A percentile compares a stretch with the other conserved stretches of the same genome.
phyloP scores from a whole-genome alignment of 768 basidiomycete species.

The Lepiota venenata region DNA sequence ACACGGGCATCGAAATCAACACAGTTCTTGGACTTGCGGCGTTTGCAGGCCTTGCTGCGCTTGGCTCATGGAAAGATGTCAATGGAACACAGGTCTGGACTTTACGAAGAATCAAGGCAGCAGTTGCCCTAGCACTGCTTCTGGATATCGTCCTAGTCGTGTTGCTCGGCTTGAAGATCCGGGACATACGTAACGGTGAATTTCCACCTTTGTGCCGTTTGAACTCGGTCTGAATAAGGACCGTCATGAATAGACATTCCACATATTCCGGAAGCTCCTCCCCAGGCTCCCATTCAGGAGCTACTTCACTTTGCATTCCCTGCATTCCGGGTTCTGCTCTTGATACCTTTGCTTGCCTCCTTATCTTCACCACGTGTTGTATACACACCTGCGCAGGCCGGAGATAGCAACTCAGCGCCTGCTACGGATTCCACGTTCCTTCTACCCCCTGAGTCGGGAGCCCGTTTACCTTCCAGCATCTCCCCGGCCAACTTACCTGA shows the following conservation, averaged over 20 bases:
- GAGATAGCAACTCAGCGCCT: slow-evolving; percentile 33
- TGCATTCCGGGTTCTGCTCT: slow-evolving; percentile 60
- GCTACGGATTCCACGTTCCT: slow-evolving; percentile 52
- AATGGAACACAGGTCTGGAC: slow-evolving; percentile 69
- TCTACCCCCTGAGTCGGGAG: slow-evolving; percentile 44
- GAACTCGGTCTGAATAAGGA: slow-evolving; percentile 3
- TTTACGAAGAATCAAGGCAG: slow-evolving; percentile 50
- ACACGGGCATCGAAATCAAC: slow-evolving; percentile 65
- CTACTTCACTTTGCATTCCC: slow-evolving; percentile 48
- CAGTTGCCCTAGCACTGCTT: slow-evolving; percentile 48
- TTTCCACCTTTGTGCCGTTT: slow-evolving; percentile 15
- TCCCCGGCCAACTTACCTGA: slow-evolving; percentile 36
- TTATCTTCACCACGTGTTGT: slow-evolving; percentile 62
- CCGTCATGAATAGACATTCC: slow-evolving; percentile 15
- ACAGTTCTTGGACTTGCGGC: slow-evolving; percentile 66
- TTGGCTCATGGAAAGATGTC: slow-evolving; percentile 80
- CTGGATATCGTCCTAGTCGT: slow-evolving; percentile 61
- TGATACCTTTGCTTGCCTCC: slow-evolving; percentile 55
- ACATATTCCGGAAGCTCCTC: slow-evolving; percentile 27
- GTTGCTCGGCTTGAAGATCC: slow-evolving; percentile 43
- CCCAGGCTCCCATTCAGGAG: slow-evolving; percentile 22
- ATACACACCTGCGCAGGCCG: slow-evolving; percentile 51
- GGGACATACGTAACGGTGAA: slow-evolving; percentile 30
- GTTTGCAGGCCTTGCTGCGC: slow-evolving; percentile 67
- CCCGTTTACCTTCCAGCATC: slow-evolving; percentile 49